Conservation (phyloP, 2,329 filamentous ascomycete genomes). For the Hirsutella thompsonii region DNA sequence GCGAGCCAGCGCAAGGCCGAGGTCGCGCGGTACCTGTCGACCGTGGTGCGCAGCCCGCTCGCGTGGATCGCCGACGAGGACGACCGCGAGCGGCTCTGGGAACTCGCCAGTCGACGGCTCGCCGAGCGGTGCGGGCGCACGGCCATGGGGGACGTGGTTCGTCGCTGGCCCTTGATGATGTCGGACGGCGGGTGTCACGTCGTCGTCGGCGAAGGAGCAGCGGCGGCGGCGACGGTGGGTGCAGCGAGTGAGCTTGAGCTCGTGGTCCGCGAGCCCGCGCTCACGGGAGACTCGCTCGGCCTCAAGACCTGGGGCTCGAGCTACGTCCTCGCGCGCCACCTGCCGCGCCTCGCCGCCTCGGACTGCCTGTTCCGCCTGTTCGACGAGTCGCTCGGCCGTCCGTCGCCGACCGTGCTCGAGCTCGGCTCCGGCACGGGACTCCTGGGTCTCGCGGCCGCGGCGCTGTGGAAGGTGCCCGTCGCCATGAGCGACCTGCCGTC, state of each 20-base stretch:
- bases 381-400: constrained; percentile 16
- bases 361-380: constrained; percentile 29
- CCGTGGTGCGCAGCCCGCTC: constrained; percentile 54
- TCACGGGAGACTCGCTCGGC: constrained; percentile 79
- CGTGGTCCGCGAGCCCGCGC: constrained; percentile 68
- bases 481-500: constrained; percentile 69
- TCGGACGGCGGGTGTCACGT: too few relatives aligned
- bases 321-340: constrained; percentile 66
- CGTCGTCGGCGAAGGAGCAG: too few relatives aligned
- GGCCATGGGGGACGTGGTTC: constrained; percentile 44
- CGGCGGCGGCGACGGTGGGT: constrained; percentile 15
- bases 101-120: constrained; percentile 64
- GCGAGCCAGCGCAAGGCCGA: constrained; percentile 30
- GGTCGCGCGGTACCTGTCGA: constrained; percentile 53
- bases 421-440: constrained; percentile 84
- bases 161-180: constrained; percentile 41
- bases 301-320: constrained; percentile 95
- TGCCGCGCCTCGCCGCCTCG: constrained; percentile 35
- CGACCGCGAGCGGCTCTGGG: constrained; percentile 59
- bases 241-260: constrained; percentile 57
- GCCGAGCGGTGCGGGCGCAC: constrained; percentile 72
- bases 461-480: constrained; percentile 52
- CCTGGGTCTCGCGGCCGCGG: constrained; percentile 75
- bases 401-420: constrained; percentile 45
- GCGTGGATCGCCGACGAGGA: constrained; percentile 57